Base-by-base conservation (phyloP, 352 stramenopile species). In the Chloridella minuta region DNA sequence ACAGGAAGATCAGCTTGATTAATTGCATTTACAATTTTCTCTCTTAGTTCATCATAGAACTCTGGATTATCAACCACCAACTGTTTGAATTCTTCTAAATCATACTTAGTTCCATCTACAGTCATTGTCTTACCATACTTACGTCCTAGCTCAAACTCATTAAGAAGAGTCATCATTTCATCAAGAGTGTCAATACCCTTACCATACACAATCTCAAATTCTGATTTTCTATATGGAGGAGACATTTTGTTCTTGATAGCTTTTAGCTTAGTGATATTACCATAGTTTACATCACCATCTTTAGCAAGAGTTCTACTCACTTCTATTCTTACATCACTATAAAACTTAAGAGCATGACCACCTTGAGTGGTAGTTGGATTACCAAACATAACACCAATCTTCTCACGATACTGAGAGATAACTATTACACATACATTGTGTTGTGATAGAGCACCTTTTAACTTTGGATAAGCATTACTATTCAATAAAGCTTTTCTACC, bases 191-290 rank as follows among this genome's bases (percentile, higher is more conserved):
- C 94, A 88, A 98, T 97, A 25, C 96, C 96, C 24, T 92, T 90
- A 40, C 96, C 95, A 88, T 97, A 98, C 86, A 97, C 91, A 92
- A 98, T 97, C 90, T 98, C 95, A 86, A 98, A 94, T 28, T 93
- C 91, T 0, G 96, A 93, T 21, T 91, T 89, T 87, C 95, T 94
- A 89, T 98, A 98, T 0, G 96, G 96, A 21, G 95, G 93, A 3
- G 95, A 94, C 25, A 98, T 89, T 90, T 98, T 98, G 91, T 98
- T 98, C 90, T 98, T 98, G 66, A 97, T 95, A 28, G 98, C 94
- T 87, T 98, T 98, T 83, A 98, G 95, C 28, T 96, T 94, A 86
- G 95, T 97, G 85, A 96, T 94, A 88, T 98, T 98, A 80, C 95
- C 95, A 21, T 95, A 91, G 87, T 90, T 86, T 22, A 91, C 90